Evolutionary conservation across 495 filamentous ascomycete species (phyloP).

Genomic region (Rhizodiscina lignyota): DNA sequence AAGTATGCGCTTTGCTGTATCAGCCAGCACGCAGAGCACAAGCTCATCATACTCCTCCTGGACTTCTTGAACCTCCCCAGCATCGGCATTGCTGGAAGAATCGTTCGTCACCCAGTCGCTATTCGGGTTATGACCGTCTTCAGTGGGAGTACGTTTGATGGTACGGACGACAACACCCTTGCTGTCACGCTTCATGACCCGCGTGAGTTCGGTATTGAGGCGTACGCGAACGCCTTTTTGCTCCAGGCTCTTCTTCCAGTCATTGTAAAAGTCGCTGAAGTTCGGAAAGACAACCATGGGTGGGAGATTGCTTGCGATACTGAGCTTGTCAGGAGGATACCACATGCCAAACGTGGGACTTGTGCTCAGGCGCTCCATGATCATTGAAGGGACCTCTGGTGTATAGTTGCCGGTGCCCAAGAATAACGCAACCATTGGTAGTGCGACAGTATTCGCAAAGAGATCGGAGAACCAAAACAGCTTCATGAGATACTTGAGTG

Average conservation of each 20-base stretch:
- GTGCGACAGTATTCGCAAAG: conserved; percentile 55
- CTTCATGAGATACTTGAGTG: conserved; percentile 50
- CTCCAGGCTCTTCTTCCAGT: conserved; percentile 46
- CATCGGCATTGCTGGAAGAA: conserved; percentile 22
- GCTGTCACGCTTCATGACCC: conserved; percentile 38
- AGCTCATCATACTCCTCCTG: conserved; percentile 50
- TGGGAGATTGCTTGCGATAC: conserved; percentile 47
- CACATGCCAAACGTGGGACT: conserved; percentile 63
- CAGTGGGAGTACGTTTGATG: conserved; percentile 19
- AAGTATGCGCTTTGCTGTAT: conserved; percentile 53
- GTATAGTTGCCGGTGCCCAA: conserved; percentile 57
- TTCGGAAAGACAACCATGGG: conserved; percentile 72
- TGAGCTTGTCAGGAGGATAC: conserved; percentile 51
- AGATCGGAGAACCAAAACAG: conserved; percentile 58
- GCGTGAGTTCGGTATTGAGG: conserved; percentile 42
- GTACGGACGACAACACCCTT: conserved; percentile 36
- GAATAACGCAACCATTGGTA: conserved; percentile 65
- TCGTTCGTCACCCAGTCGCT: conserved; percentile 21
- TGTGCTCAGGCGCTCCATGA: conserved; percentile 62
- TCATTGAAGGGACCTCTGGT: conserved; percentile 54
- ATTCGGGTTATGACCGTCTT: conserved; percentile 20
- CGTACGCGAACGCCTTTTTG: conserved; percentile 47
- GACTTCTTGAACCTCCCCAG: conserved; percentile 17
- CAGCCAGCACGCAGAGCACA: conserved; percentile 59
- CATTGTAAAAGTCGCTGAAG: conserved; percentile 50